phyloP scores from a whole-genome alignment of 2,329 filamentous ascomycete species.

The Xylaria sp. region DNA sequence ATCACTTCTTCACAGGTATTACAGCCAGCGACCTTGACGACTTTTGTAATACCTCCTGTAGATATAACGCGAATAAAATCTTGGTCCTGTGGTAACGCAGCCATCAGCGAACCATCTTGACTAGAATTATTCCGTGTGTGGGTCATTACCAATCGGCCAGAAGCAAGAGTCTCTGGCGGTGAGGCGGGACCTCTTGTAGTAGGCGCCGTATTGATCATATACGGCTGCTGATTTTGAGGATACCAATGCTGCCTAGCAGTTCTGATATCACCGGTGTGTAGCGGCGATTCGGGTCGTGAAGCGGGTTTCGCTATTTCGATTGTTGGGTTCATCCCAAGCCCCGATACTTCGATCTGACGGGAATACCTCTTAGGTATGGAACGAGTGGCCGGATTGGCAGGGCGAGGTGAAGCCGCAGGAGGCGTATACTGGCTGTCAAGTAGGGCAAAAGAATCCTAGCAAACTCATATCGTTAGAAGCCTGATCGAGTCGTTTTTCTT shows the following conservation, averaged over 20 bases:
- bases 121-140: constrained; percentile 84
- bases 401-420: constrained; percentile 69
- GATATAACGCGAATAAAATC: constrained; percentile 93
- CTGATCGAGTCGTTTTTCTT: background rate
- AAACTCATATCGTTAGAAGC: constrained; percentile 15
- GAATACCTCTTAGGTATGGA: constrained; percentile 66
- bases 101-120: constrained; percentile 85
- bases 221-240: constrained; percentile 54
- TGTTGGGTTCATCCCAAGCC: constrained; percentile 47
- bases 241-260: constrained; percentile 60
- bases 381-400: constrained; percentile 59
- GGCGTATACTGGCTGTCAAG: constrained; percentile 71
- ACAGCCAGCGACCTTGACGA: constrained; percentile 91
- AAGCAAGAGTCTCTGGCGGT: constrained; percentile 66
- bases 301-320: constrained; percentile 57
- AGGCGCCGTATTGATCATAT: constrained; percentile 54
- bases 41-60: constrained; percentile 87
- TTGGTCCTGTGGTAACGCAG: constrained; percentile 82
- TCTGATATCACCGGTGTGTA: constrained; percentile 61
- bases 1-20: constrained; percentile 93
- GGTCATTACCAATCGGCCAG: constrained; percentile 65
- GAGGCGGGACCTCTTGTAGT: constrained; percentile 63
- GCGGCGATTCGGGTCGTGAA: constrained; percentile 75
- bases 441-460: constrained; percentile 80
- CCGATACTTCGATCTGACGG: constrained; percentile 59